Evolutionary conservation across 2,329 filamentous ascomycete species (phyloP).

Genomic region (Rhexocercosporidium sp.): DNA sequence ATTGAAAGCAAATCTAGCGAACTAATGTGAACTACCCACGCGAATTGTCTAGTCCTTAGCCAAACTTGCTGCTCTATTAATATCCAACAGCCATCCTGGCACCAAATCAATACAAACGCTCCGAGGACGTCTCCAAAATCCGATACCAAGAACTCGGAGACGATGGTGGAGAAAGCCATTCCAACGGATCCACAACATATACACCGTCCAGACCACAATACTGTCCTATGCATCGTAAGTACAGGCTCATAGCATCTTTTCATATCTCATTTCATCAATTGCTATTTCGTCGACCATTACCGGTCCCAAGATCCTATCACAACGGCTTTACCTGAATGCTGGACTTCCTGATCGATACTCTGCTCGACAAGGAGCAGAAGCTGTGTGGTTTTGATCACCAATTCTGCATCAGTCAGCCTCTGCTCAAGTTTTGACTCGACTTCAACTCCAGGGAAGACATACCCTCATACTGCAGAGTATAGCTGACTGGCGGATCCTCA

Average conservation of each 20-base stretch:
- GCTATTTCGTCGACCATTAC: not conserved
- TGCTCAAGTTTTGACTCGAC: not conserved
- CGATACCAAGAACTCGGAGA: not conserved
- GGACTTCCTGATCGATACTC: slow-evolving; percentile 63
- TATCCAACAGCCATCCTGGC: too few species aligned
- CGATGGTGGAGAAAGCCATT: not conserved
- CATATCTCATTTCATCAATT: not conserved
- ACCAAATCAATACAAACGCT: not conserved
- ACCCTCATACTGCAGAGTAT: slow-evolving; percentile 77
- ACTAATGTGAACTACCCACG: too few species aligned
- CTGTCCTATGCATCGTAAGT: slow-evolving; percentile 8
- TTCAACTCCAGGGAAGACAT: slow-evolving; percentile 36
- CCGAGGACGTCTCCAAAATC: not conserved
- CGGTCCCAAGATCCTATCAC: slow-evolving; percentile 58
- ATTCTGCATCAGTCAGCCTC: slow-evolving; percentile 54
- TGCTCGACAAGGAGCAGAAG: slow-evolving; percentile 70
- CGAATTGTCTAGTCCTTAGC: too few species aligned
- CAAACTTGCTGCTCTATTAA: too few species aligned
- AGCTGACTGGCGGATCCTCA: slow-evolving; percentile 68
- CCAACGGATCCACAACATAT: not conserved
- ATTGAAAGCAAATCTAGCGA: too few species aligned
- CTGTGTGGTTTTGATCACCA: slow-evolving; percentile 67
- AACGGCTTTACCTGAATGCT: slow-evolving; percentile 68
- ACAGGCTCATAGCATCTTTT: not conserved
- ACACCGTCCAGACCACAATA: slow-evolving; percentile 8